phyloP scores from a whole-genome alignment of 2,329 filamentous ascomycete genomes.

The Thielaviopsis euricoi region DNA sequence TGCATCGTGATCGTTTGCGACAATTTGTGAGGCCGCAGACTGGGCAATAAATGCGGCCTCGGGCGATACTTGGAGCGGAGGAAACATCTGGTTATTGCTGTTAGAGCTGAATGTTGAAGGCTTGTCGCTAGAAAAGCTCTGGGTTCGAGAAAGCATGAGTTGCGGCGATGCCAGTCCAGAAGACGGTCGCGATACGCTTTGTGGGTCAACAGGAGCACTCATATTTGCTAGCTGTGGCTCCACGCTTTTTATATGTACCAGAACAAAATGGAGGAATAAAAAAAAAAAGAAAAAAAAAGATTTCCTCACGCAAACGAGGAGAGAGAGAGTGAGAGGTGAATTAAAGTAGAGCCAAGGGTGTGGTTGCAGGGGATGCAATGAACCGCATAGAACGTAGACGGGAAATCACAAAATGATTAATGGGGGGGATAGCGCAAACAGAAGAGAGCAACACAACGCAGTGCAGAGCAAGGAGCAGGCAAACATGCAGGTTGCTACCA shows the following conservation, averaged over 20 bases:
- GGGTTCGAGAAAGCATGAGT: conserved; percentile 31
- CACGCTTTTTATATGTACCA: neutral
- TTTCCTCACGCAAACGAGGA: neutral
- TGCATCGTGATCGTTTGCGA: conserved; percentile 73
- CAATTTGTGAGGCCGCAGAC: conserved; percentile 77
- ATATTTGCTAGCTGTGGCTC: conserved; percentile 2
- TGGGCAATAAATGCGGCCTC: conserved; percentile 75
- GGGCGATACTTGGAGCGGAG: conserved; percentile 54
- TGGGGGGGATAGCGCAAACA: neutral
- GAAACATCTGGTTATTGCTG: conserved; percentile 42
- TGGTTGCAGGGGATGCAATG: neutral
- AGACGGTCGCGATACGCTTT: conserved; percentile 19
- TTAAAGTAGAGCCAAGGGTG: neutral
- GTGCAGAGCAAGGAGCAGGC: neutral
- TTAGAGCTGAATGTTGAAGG: conserved; percentile 43
- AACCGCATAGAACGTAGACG: neutral
- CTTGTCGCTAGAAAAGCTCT: conserved; percentile 56
- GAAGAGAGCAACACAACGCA: neutral
- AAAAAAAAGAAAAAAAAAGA: neutral
- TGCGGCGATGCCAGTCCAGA: conserved; percentile 21
- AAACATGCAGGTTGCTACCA: neutral
- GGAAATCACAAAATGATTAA: neutral
- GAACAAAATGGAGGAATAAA: neutral
- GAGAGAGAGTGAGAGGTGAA: neutral
- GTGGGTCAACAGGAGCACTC: conserved; percentile 4